A percentile compares a stretch with the other conserved stretches of the same genome.
phyloP scores from a whole-genome alignment of 768 basidiomycete species.

The Cubamyces lactineus region DNA sequence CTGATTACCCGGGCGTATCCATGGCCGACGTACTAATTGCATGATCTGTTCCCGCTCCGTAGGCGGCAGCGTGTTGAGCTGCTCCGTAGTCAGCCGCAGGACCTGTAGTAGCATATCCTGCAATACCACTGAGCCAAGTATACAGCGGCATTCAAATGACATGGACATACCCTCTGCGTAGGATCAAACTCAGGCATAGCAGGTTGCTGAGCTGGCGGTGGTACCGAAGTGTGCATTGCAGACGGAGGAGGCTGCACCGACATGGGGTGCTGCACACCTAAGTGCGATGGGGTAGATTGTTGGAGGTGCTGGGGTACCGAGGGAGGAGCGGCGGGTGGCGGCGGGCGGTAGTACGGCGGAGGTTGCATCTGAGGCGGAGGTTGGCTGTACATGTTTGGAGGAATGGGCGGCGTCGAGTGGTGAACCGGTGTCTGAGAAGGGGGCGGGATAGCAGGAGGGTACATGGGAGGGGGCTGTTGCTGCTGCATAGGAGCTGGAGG shows the following conservation, averaged over 20 bases:
- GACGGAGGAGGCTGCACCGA: conserved; percentile 35
- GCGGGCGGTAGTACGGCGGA: conserved; percentile 28
- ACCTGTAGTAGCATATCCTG: conserved; percentile 89
- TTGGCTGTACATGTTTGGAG: conserved; percentile 32
- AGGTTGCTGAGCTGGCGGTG: conserved; percentile 38
- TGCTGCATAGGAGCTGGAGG: conserved; percentile 31
- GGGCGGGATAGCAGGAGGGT: conserved; percentile 19
- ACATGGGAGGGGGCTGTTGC: conserved; percentile 32
- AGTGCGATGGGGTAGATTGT: conserved; percentile 33
- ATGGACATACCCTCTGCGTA: conserved; percentile 47
- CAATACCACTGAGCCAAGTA: conserved; percentile 4
- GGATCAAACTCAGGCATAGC: conserved; percentile 43
- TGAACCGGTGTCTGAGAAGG: conserved; percentile 27
- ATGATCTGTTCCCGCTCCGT: conserved; percentile 79
- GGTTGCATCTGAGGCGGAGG: conserved; percentile 30
- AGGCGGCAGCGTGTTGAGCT: conserved; percentile 81
- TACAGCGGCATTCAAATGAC: not conserved
- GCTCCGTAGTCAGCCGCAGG: conserved; percentile 75
- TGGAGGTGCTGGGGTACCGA: conserved; percentile 34
- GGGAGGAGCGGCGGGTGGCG: conserved; percentile 38
- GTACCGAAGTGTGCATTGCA: conserved; percentile 34
- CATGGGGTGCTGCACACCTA: conserved; percentile 37
- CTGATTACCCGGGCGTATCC: too few relatives aligned
- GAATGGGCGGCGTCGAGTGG: conserved; percentile 29
- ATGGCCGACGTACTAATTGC: conserved; percentile 58